phyloP scores from a whole-genome alignment of 805 yeast species.

The Candida tallmaniae region DNA sequence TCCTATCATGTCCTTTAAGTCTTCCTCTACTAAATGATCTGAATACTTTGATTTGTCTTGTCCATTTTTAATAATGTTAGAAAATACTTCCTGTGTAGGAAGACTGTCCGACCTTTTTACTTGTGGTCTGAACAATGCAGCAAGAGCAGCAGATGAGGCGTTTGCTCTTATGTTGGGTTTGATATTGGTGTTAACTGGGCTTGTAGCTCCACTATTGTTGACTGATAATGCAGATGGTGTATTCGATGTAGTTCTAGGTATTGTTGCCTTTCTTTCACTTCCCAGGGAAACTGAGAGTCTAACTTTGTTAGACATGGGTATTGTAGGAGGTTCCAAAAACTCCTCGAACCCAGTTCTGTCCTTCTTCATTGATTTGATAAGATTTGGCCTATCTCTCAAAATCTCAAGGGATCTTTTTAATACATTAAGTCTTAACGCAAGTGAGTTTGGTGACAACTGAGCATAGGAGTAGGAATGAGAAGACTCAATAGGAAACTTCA shows the following conservation, averaged over 20 bases:
- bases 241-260: no score
- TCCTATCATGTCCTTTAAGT: conserved; percentile 45
- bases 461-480: conserved; percentile 85
- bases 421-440: conserved; percentile 70
- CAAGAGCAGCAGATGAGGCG: conserved; percentile 45
- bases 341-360: neutral
- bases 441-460: conserved; percentile 72
- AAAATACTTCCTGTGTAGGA: conserved; percentile 21
- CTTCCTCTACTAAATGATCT: conserved; percentile 20
- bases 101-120: conserved; percentile 33
- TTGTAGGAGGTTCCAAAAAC: neutral
- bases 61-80: conserved; percentile 1
- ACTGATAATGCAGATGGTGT: neutral
- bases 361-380: conserved; percentile 23
- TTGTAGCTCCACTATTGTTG: no score
- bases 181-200: no score
- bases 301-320: neutral
- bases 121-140: conserved; percentile 40
- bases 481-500: conserved; percentile 70
- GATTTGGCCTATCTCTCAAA: conserved; percentile 57
- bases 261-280: neutral
- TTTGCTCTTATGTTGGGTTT: conserved; percentile 28
- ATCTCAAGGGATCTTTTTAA: conserved; percentile 74
- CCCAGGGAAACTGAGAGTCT: neutral
- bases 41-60: neutral